Evolutionary conservation across 345 rosid genomes (phyloP).

Genomic region (Erysimum cheiranthoides): DNA sequence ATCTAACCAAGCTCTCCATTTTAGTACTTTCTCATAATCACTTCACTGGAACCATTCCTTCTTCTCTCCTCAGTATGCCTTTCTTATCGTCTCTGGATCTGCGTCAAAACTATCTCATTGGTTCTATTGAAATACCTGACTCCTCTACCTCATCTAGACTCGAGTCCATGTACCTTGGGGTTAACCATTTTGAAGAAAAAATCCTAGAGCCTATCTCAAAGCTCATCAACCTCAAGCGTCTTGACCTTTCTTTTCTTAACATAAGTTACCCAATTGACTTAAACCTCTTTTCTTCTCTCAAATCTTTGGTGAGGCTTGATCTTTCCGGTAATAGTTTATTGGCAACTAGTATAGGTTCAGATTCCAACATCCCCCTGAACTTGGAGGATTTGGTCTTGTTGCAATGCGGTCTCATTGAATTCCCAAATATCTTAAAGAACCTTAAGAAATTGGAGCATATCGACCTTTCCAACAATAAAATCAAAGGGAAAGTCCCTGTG

Average conservation of each 20-base stretch:
- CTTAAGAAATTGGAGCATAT: not conserved
- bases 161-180: not conserved
- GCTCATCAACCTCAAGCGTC: not conserved
- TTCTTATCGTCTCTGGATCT: conserved; percentile 14
- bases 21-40: conserved; percentile 10
- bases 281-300: not conserved
- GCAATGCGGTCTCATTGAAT: not conserved
- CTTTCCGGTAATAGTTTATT: not conserved
- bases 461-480: not conserved
- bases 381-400: not conserved
- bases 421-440: not conserved
- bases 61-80: conserved; percentile 1
- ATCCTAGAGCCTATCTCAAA: conserved; percentile 16
- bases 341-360: not conserved
- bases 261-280: conserved; percentile 3
- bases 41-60: conserved; percentile 25
- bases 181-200: conserved; percentile 6
- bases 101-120: not conserved
- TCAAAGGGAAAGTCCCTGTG: not conserved
- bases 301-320: not conserved
- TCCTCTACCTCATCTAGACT: conserved; percentile 4
- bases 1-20: not conserved
- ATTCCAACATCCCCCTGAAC: not conserved
- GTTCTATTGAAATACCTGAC: not conserved
- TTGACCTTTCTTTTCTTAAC: not conserved